These are phyloP conservation scores for Cryphonectria radicalis DNA, from an alignment of 2,329 filamentous ascomycete species.

Conservation along the genomic window DNA sequence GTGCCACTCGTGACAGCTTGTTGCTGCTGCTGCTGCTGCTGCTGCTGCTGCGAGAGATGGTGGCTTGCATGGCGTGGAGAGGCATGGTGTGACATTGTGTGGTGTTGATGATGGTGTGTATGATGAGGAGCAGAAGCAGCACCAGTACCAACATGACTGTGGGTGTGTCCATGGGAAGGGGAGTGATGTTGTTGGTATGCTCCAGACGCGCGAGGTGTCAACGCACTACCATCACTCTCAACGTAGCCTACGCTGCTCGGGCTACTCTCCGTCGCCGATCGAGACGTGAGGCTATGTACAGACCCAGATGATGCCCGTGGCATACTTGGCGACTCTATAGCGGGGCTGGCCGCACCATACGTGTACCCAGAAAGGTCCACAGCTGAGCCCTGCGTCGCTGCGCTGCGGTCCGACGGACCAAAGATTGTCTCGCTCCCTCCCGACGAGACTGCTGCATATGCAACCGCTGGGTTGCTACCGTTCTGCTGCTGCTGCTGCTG, in stretches of 20 bases:
- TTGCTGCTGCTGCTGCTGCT: slow-evolving; percentile 15
- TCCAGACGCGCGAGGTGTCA: slow-evolving; percentile 9
- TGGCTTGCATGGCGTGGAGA: slow-evolving; percentile 24
- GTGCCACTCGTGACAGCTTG: slow-evolving; percentile 24
- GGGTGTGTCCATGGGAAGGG: slow-evolving; percentile 22
- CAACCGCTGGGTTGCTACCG: slow-evolving; percentile 24
- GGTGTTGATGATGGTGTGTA: slow-evolving; percentile 17
- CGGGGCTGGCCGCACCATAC: slow-evolving; percentile 32
- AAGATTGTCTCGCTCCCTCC: slow-evolving; percentile 34
- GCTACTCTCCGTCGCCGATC: slow-evolving; percentile 22
- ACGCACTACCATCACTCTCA: slow-evolving; percentile 16
- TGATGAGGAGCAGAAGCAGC: slow-evolving; percentile 4
- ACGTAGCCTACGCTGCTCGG: slow-evolving; percentile 21
- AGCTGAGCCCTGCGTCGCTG: slow-evolving; percentile 35
- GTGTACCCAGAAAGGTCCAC: slow-evolving; percentile 36
- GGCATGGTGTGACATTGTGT: slow-evolving; percentile 17
- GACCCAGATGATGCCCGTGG: slow-evolving; percentile 25
- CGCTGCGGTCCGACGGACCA: slow-evolving; percentile 35
- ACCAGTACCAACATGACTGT: slow-evolving; percentile 5
- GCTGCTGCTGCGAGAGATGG: slow-evolving; percentile 21
- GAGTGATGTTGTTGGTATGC: slow-evolving; percentile 15
- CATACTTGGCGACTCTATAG: slow-evolving; percentile 23
- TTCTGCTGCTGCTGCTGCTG: slow-evolving; percentile 18
- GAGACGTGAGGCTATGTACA: slow-evolving; percentile 20
- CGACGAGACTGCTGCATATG: slow-evolving; percentile 23